Percentiles rank a stretch among this genome's conserved stretches.
phyloP scores from a whole-genome alignment of 2,329 filamentous ascomycete species.

The Colletotrichum eleusines region DNA sequence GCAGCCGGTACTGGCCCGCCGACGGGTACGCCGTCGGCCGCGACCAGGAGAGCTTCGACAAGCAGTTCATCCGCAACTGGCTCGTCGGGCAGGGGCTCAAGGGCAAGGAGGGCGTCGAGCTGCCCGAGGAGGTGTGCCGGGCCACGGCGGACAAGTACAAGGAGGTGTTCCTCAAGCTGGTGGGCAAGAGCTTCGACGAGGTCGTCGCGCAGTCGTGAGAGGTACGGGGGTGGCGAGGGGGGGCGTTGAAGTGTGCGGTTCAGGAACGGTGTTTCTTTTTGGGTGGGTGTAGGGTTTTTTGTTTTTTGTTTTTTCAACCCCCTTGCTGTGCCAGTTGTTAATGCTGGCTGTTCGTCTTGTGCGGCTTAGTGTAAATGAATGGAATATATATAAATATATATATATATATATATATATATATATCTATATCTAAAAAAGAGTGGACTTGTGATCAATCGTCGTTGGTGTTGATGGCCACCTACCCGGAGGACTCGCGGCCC shows the following conservation, averaged over 20 bases:
- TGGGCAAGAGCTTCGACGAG: conserved; percentile 62
- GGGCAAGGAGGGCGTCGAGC: conserved; percentile 77
- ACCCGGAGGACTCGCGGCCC: too few species aligned
- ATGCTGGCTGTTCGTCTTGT: neutral
- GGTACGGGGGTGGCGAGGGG: too few species aligned
- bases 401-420: too few species aligned
- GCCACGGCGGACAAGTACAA: conserved; percentile 79
- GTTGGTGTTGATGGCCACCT: neutral
- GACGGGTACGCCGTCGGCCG: conserved; percentile 78
- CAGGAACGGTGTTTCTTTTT: neutral
- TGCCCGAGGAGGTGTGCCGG: conserved; percentile 78
- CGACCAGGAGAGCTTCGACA: conserved; percentile 88
- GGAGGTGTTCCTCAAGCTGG: conserved; percentile 76
- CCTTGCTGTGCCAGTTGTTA: neutral
- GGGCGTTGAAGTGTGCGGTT: neutral
- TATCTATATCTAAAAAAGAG: too few species aligned
- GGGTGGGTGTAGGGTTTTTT: too few species aligned
- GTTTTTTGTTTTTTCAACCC: too few species aligned
- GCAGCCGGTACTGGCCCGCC: conserved; percentile 87
- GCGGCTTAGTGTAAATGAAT: neutral
- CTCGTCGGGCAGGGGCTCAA: conserved; percentile 78
- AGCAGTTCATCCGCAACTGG: conserved; percentile 88
- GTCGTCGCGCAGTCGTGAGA: conserved; percentile 18
- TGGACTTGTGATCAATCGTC: too few species aligned
- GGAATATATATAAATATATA: too few species aligned